These are phyloP conservation scores for Ligustrum vulgare DNA, from an alignment of 257 asterid species.

Conservation along the genomic window DNA sequence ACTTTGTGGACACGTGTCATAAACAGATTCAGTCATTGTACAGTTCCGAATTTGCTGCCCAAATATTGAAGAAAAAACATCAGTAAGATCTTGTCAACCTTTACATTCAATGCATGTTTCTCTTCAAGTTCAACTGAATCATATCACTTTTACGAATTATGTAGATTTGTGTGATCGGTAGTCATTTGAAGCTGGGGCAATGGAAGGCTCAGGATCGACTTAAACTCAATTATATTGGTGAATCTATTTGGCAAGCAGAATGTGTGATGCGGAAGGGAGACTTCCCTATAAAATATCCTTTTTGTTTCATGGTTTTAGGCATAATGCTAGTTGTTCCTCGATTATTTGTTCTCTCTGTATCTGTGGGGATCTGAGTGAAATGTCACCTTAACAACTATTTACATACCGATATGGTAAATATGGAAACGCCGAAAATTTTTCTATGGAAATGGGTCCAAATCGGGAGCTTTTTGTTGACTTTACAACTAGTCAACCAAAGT, in stretches of 20 bases:
- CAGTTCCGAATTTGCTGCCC: constrained; percentile 91
- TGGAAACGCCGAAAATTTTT: constrained; percentile 43
- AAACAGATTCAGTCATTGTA: constrained; percentile 60
- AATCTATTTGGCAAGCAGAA: constrained; percentile 81
- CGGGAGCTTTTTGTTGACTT: constrained; percentile 66
- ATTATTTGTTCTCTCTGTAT: constrained; percentile 10
- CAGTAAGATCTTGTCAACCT: constrained; percentile 48
- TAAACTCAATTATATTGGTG: constrained; percentile 70
- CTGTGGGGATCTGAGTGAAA: neutral
- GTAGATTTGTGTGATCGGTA: constrained; percentile 80
- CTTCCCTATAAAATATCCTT: constrained; percentile 93
- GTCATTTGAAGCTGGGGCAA: constrained; percentile 65
- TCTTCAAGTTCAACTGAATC: constrained; percentile 15
- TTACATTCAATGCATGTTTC: constrained; percentile 4
- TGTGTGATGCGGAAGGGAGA: constrained; percentile 65
- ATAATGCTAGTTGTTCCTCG: constrained; percentile 12
- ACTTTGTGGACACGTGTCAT: constrained; percentile 20
- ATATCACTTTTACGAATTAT: constrained; percentile 22
- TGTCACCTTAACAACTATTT: constrained; percentile 49
- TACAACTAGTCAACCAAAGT: constrained; percentile 60
- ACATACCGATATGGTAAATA: constrained; percentile 83
- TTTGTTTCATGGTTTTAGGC: constrained; percentile 22
- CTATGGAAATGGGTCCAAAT: constrained; percentile 71
- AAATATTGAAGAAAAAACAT: constrained; percentile 61
- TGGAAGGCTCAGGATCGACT: constrained; percentile 76